phyloP scores from a whole-genome alignment of 2,329 filamentous ascomycete species.

The Bimuria novae-zelandiae region DNA sequence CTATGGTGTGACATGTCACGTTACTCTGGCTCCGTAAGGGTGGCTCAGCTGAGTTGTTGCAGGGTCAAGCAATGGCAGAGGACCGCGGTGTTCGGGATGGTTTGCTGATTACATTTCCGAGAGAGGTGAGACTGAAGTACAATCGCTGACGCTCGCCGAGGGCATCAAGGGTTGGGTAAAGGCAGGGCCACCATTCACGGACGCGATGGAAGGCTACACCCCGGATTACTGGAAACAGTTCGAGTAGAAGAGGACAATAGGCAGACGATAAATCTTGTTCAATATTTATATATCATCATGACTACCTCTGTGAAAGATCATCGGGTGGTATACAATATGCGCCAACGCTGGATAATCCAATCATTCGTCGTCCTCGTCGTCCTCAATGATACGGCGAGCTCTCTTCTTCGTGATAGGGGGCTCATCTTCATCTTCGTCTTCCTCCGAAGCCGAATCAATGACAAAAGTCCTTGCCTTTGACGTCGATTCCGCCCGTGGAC shows the following conservation, averaged over 20 bases:
- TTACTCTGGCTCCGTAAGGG: slow-evolving; percentile 4
- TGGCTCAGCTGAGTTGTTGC: slow-evolving; percentile 20
- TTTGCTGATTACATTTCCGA: slow-evolving; percentile 43
- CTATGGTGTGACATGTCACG: slow-evolving; percentile 26
- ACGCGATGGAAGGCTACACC: slow-evolving; percentile 48
- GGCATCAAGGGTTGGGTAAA: slow-evolving; percentile 54
- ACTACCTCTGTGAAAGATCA: no score
- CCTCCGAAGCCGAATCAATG: slow-evolving; percentile 30
- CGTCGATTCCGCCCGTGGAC: slow-evolving; percentile 13
- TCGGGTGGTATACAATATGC: no score
- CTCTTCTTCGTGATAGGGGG: slow-evolving; percentile 30
- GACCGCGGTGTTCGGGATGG: slow-evolving; percentile 43
- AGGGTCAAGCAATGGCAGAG: slow-evolving; percentile 43
- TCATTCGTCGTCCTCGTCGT: slow-evolving; percentile 39
- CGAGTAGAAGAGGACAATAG: slow-evolving; percentile 17
- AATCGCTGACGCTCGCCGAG: slow-evolving; percentile 49
- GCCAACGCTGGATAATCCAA: slow-evolving; percentile 1
- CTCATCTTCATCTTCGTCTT: slow-evolving; percentile 23
- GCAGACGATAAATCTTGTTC: neutral
- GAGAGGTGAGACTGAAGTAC: slow-evolving; percentile 44
- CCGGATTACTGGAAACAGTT: slow-evolving; percentile 50
- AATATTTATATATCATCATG: no score
- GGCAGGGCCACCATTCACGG: slow-evolving; percentile 43
- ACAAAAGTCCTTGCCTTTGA: slow-evolving; percentile 23
- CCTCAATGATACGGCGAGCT: slow-evolving; percentile 34